A percentile compares a stretch with the other conserved stretches of the same genome.
Conservation (phyloP, 768 basidiomycete species). For the Coprinopsis sp. region DNA sequence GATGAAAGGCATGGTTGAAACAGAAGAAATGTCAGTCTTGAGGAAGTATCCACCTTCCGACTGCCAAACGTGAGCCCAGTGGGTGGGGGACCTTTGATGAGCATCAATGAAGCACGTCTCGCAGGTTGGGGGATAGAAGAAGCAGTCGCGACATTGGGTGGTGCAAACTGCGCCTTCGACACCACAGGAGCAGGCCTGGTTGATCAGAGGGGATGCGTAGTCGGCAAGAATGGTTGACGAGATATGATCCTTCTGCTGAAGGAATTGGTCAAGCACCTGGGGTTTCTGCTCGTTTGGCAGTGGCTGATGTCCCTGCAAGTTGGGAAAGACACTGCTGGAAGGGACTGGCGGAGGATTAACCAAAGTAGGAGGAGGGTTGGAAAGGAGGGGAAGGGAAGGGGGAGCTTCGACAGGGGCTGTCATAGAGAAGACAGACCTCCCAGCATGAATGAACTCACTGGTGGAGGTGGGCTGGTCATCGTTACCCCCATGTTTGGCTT, state of each 20-base stretch:
- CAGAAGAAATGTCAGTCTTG: constrained; percentile 18
- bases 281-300: no score
- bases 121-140: constrained; percentile 9
- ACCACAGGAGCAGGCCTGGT: not conserved
- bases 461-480: no score
- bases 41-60: constrained; percentile 12
- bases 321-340: no score
- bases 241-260: not conserved
- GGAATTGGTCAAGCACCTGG: no score
- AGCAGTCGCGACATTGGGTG: constrained; percentile 14
- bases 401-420: no score
- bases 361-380: no score
- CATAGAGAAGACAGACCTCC: no score
- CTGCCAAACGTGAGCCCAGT: constrained; percentile 25
- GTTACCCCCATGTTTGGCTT: no score
- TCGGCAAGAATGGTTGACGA: not conserved
- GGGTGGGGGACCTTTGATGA: constrained; percentile 16
- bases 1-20: constrained; percentile 6
- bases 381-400: no score
- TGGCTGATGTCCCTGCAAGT: no score
- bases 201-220: not conserved
- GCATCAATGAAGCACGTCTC: constrained; percentile 17
- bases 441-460: no score
- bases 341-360: no score
- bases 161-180: constrained; percentile 2